These are phyloP conservation scores for Dendrobium officinale DNA, from an alignment of 106 monocot genomes.

Conservation along the genomic window DNA sequence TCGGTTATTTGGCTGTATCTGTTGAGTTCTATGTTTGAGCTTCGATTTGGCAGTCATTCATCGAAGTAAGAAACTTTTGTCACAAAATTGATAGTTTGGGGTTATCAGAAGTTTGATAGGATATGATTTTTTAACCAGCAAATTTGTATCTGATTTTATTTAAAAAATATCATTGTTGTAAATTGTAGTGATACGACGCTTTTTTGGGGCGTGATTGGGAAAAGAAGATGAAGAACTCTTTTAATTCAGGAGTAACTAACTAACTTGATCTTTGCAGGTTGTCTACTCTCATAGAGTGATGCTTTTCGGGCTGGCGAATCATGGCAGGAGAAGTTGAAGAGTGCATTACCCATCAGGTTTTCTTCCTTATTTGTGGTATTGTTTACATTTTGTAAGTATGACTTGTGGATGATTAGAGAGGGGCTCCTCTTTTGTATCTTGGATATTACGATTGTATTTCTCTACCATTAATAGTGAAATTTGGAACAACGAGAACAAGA, in stretches of 20 bases:
- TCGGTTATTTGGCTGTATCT: not conserved
- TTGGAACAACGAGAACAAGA: too few species aligned
- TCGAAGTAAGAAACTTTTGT: not conserved
- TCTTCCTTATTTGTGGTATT: not conserved
- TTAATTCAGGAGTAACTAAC: not conserved
- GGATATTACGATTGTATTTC: too few species aligned
- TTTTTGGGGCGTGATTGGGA: not conserved
- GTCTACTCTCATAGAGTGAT: not conserved
- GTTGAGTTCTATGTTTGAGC: not conserved
- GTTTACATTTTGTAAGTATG: not conserved
- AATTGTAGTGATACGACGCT: not conserved
- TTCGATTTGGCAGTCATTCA: not conserved
- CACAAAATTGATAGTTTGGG: not conserved
- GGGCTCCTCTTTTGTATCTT: too few species aligned
- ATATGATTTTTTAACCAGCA: not conserved
- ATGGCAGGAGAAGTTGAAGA: slow-evolving; percentile 26
- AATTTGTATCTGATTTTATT: not conserved
- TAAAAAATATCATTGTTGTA: not conserved
- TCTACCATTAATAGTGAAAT: too few species aligned
- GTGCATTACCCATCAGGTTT: slow-evolving; percentile 19
- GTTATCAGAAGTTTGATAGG: not conserved
- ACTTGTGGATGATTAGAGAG: not conserved
- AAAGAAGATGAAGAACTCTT: not conserved
- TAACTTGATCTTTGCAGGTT: not conserved
- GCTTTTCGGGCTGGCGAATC: not conserved